A percentile compares a stretch with the other conserved stretches of the same genome.
phyloP scores from a whole-genome alignment of 2,329 filamentous ascomycete species.

The Sporothrix pseudoabietina region DNA sequence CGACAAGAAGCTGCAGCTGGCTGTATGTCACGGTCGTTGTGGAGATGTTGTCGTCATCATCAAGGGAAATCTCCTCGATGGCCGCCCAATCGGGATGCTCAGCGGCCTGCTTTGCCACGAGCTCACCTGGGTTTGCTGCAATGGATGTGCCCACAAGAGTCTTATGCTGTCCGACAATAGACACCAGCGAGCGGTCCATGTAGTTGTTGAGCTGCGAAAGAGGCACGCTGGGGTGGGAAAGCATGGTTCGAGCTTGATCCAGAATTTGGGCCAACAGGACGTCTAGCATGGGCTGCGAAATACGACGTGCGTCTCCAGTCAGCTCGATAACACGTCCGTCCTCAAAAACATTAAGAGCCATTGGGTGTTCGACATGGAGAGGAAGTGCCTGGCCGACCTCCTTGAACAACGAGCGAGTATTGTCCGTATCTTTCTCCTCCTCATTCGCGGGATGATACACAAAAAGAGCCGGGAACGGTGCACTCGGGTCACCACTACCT shows the following conservation, averaged over 20 bases:
- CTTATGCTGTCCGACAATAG: neutral
- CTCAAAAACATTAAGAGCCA: conserved; percentile 46
- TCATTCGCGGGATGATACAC: conserved; percentile 35
- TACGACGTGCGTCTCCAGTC: conserved; percentile 34
- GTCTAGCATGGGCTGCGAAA: conserved; percentile 36
- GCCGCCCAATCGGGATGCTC: conserved; percentile 55
- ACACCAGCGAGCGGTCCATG: conserved; percentile 29
- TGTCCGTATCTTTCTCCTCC: neutral
- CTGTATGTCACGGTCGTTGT: conserved; percentile 24
- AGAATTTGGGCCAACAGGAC: conserved; percentile 36
- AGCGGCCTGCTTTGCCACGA: conserved; percentile 48
- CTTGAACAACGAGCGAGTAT: conserved; percentile 36
- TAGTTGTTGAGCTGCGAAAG: conserved; percentile 31
- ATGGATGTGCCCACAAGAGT: conserved; percentile 23
- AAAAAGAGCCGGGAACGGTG: conserved; percentile 37
- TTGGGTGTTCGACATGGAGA: conserved; percentile 46
- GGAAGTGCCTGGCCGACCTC: conserved; percentile 41
- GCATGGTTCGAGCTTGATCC: conserved; percentile 34
- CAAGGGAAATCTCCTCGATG: conserved; percentile 55
- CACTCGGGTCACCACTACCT: conserved; percentile 32
- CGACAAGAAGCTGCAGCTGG: neutral
- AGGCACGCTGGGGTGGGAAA: conserved; percentile 31
- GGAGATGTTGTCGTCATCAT: conserved; percentile 43
- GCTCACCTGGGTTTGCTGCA: conserved; percentile 36
- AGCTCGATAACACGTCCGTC: conserved; percentile 35